Conservation (phyloP, 225 moss, liverwort and hornwort genomes). For the Pseudoscleropodium purum region DNA sequence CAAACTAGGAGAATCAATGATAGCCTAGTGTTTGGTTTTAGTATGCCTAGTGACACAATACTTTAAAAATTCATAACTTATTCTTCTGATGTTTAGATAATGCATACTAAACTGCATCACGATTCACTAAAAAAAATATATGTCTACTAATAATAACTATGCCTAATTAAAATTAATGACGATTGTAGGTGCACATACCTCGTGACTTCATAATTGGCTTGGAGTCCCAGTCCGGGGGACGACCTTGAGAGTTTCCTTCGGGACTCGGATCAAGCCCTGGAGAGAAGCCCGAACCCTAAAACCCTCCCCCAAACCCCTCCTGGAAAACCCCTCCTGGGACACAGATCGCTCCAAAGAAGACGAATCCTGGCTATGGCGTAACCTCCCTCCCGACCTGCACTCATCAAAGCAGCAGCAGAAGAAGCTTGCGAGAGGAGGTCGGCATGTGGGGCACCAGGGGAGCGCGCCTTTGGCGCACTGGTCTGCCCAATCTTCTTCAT, state of each 20-base stretch:
- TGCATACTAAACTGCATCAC: not conserved
- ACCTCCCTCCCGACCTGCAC: not conserved
- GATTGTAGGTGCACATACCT: not conserved
- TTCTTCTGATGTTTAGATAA: not conserved
- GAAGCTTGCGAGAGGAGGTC: not conserved
- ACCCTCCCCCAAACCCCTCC: not conserved
- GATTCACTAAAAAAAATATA: not conserved
- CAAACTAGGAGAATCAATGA: not conserved
- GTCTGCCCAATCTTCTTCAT: not conserved
- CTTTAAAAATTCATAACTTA: not conserved
- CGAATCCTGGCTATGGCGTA: not conserved
- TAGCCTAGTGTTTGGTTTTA: not conserved
- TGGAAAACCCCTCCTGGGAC: not conserved
- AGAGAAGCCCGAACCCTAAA: not conserved
- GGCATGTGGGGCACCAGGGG: conserved; percentile 32
- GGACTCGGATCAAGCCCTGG: not conserved
- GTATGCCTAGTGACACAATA: rapidly evolving
- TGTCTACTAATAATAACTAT: not conserved
- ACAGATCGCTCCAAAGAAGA: not conserved
- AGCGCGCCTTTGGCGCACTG: conserved; percentile 22
- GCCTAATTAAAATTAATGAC: not conserved
- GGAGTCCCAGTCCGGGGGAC: not conserved
- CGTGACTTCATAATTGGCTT: not conserved
- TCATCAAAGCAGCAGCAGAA: not conserved
- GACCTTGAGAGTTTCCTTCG: not conserved